Evolutionary conservation across 106 monocot genomes (phyloP), one percentile per base, ranked within the genome.

Genomic region (Acorus gramineus): DNA sequence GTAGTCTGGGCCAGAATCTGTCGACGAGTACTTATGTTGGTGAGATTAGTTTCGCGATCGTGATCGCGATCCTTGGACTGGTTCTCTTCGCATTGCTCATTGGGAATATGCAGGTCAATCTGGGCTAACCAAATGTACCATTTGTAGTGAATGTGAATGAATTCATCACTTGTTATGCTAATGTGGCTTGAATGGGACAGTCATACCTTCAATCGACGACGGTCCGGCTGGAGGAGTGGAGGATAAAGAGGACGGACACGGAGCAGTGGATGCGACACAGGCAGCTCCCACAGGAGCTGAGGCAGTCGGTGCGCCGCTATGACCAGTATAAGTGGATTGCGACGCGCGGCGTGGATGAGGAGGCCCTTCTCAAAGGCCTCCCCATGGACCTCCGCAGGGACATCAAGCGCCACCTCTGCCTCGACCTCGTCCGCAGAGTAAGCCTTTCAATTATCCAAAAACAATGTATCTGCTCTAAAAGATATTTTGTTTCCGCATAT

Each of bases 391-490:
- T 85, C n/a, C 82, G 89, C 7, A 58, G 87, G 52, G 87, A 85
- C 64, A 93, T 93, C 58, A 93, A 93, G 59, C 84, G 88, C 48
- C 92, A 88, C 50, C 82, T 93, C 47, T 93, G 92, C 66, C 76
- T 93, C n/a, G 83, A 85, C 45, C 76, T 93, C 0, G 85, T 93
- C 44, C 71, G 84, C 43, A 56, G 77, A 52, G 91, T 90, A 74
- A 67, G 69, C 52, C 10, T 28, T 28, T 28, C 28, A 28, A 28
- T 28, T 28, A 28, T 28, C 28, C 28, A 28, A 28, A 28, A 28
- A 28, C 28, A 28, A 28, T 28, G 28, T 28, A 28, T 28, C 28
- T 28, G 28, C 28, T 28, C 28, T 28, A 28, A 28, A 28, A 28
- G 28, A 28, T 28, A 28, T 28, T 28, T 1, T 0, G 1, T 28